Evolutionary conservation across 176 grass and related monocot genomes (phyloP), one percentile per base, ranked within the genome.

Genomic region (Musa itinerans): DNA sequence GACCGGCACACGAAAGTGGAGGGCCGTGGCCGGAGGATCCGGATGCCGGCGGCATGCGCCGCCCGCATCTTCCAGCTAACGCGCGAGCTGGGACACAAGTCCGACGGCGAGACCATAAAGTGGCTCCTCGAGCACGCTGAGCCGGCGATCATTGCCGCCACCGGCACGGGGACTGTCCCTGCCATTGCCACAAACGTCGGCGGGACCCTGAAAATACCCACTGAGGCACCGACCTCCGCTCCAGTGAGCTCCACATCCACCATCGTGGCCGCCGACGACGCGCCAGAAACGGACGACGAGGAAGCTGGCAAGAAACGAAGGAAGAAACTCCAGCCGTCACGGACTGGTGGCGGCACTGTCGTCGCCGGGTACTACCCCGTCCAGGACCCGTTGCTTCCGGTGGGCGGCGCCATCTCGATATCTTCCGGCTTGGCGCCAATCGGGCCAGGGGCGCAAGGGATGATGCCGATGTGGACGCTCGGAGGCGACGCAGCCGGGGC

Each of bases 1-100:
- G 72, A 74, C 21, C 72, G 72, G 22, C 72, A 74, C 72, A 74
- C 72, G 22, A 74, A 74, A 22, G 72, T 74, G 52, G 72, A 74
- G 13, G 72, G 72, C 10, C 52, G 72, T 0, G 72, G 72, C 11
- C 52, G 72, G 53, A 50, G 72, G 21, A 74, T 74, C 72, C 72
- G 72, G 72, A 74, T 74, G 72, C 72, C 72, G 21, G 72, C 72
- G 6, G 72, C 72, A 8, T 74, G 72, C 52, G 72, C 72, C 22
- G 72, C 72, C 13, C 51, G 72, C 12, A 74, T 74, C 20, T 74
- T 74, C 10, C 72, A 74, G 52, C 20, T 74, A n/a, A 74, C 72
- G 0, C 72, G 72, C 9, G 72, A 74, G 52, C 72, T 74, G 1
- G 72, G 72, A 19, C 69, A 72, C 69, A 72, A 72, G 50, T 72